Evolutionary conservation across 345 rosid genomes (phyloP).

Genomic region (Ceriops zippeliana): DNA sequence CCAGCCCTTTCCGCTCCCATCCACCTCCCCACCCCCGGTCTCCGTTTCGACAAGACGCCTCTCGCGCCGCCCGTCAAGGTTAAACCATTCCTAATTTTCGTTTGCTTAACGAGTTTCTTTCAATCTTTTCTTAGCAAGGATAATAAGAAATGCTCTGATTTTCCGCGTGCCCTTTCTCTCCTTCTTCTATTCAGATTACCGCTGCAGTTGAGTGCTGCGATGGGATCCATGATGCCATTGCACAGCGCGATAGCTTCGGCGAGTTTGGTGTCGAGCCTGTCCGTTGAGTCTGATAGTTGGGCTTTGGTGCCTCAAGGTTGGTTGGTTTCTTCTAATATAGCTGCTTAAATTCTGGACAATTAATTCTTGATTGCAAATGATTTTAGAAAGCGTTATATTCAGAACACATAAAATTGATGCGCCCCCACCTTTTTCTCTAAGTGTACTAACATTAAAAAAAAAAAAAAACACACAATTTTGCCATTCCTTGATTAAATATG

Average conservation of each 20-base stretch:
- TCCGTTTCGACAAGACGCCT: slow-evolving; percentile 32
- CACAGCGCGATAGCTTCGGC: slow-evolving; percentile 66
- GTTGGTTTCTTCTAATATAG: background rate
- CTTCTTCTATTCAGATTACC: slow-evolving; percentile 39
- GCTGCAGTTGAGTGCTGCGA: slow-evolving; percentile 48
- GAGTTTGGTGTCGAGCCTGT: slow-evolving; percentile 55
- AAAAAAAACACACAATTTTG: too few species aligned
- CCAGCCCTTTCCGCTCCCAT: slow-evolving; percentile 27
- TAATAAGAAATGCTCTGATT: background rate
- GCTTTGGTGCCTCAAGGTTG: slow-evolving; percentile 77
- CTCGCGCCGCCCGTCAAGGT: slow-evolving; percentile 41
- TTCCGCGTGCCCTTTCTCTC: background rate
- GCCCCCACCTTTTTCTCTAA: slow-evolving; percentile 2
- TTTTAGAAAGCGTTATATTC: too few species aligned
- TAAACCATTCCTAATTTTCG: background rate
- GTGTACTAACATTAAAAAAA: background rate
- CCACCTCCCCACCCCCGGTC: slow-evolving; percentile 26
- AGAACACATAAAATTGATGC: background rate
- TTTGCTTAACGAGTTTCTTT: too few species aligned
- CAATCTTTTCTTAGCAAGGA: too few species aligned
- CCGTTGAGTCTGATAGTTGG: slow-evolving; percentile 54
- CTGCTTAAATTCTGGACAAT: background rate
- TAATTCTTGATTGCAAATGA: background rate
- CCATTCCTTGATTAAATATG: background rate
- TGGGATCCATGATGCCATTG: slow-evolving; percentile 56